Evolutionary conservation across 495 filamentous ascomycete genomes (phyloP), one percentile per base, ranked within the genome.

Genomic region (Hyaloscypha hepaticicola): DNA sequence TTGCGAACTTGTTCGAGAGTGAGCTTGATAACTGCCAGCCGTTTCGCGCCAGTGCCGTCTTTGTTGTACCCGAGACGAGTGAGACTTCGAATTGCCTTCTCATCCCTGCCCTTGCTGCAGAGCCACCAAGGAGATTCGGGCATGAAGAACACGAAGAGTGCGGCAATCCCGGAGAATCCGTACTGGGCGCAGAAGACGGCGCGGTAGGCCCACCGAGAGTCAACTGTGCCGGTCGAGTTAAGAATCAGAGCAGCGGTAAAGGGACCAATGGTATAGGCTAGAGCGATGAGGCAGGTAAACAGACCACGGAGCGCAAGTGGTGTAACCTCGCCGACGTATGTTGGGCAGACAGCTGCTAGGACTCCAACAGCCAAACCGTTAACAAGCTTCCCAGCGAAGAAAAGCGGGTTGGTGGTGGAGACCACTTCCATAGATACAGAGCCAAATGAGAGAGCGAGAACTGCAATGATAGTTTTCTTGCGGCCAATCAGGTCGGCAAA

Each of bases 181-280:
- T 68, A 75, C 58, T 75, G 73, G 0, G 73, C 63, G 22, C 57
- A 59, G 48, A 75, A 74, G 34, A 75, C 69, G 38, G 72, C 66
- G 11, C 73, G 67, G 51, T 75, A 75, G 25, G 73, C 73, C 73
- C 73, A 75, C 22, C 73, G 72, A 48, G 67, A 70, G 6, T 63
- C 62, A 27, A 60, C 67, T 22, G 55, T 60, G 25, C 73, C 73
- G 0, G 65, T 68, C 16, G 56, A 58, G 48, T 75, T 72, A 25
- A 69, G 69, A 26, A 75, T 72, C 5, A 75, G 52, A 34, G 68
- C 60, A 24, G 67, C 72, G 0, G 70, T 61, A 12, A 75, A 58
- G 11, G 73, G 73, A 11, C 72, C 73, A 24, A 75, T 60, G 12
- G 62, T 66, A 33, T 69, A 73, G 33, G 69, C 64, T 4, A 75